Percentiles rank a stretch among this genome's conserved stretches.
These are phyloP conservation scores for Aquanectria penicillioides DNA, from an alignment of 2,329 filamentous ascomycete species.

Conservation along the genomic window DNA sequence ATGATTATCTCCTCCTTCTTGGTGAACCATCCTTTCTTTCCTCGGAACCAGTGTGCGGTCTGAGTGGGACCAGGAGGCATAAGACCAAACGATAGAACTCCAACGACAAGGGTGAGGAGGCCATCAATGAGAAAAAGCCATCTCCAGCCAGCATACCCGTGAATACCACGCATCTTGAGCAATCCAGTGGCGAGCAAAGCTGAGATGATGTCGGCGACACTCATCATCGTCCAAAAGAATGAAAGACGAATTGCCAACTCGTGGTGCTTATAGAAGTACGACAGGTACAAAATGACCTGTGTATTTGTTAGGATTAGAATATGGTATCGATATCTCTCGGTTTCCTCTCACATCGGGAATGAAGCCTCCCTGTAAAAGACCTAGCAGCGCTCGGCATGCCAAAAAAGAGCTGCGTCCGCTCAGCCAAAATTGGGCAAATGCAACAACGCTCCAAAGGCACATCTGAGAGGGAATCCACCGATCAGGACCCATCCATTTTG, in stretches of 20 bases:
- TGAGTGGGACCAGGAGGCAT: constrained; percentile 56
- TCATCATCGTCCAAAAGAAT: constrained; percentile 55
- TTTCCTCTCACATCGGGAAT: constrained; percentile 11
- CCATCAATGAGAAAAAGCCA: constrained; percentile 67
- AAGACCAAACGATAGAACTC: constrained; percentile 62
- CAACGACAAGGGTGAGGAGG: constrained; percentile 56
- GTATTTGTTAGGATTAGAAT: not conserved
- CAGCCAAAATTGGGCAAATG: constrained; percentile 40
- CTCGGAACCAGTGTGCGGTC: constrained; percentile 31
- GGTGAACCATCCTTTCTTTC: constrained; percentile 67
- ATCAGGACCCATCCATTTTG: constrained; percentile 67
- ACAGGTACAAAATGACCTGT: constrained; percentile 66
- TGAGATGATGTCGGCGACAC: constrained; percentile 51
- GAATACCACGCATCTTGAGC: constrained; percentile 52
- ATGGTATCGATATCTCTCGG: no score
- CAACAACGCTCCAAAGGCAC: constrained; percentile 40
- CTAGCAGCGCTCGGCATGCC: constrained; percentile 13
- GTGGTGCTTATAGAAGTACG: constrained; percentile 70
- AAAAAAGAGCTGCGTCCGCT: constrained; percentile 14
- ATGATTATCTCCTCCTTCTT: constrained; percentile 69
- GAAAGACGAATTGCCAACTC: constrained; percentile 45
- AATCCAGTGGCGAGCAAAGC: constrained; percentile 52
- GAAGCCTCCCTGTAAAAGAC: constrained; percentile 18
- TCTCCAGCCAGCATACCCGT: constrained; percentile 51
- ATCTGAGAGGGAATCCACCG: constrained; percentile 70